Conservation (phyloP, 306 rosid genomes). For the Psophocarpus tetragonolobus region DNA sequence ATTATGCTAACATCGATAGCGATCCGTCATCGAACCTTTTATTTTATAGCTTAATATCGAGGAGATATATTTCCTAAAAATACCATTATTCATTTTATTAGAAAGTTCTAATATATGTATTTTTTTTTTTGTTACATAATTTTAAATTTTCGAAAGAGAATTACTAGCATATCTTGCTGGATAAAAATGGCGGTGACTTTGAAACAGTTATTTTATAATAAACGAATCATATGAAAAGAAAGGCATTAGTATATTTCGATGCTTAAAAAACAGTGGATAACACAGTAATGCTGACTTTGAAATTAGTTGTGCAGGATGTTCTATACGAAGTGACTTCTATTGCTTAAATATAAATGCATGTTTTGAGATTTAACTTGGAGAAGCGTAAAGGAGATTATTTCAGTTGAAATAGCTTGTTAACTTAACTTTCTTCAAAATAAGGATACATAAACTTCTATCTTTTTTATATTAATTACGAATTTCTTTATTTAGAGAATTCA, state of each 20-base stretch:
- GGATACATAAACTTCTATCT: background rate
- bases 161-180: background rate
- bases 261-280: background rate
- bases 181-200: too few species aligned
- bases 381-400: background rate
- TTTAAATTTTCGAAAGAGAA: background rate
- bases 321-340: background rate
- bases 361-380: background rate
- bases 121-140: too few species aligned
- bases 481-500: background rate
- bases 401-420: background rate
- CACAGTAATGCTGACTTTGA: background rate
- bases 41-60: background rate
- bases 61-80: background rate
- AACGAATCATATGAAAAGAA: background rate
- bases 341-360: background rate
- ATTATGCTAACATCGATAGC: background rate
- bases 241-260: background rate
- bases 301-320: background rate
- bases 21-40: background rate
- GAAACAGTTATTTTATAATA: background rate
- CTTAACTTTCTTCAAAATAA: background rate
- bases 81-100: background rate
- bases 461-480: background rate
- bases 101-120: background rate